Base-by-base conservation (phyloP, 225 moss, liverwort and hornwort species). In the Marchantia polymorpha region DNA sequence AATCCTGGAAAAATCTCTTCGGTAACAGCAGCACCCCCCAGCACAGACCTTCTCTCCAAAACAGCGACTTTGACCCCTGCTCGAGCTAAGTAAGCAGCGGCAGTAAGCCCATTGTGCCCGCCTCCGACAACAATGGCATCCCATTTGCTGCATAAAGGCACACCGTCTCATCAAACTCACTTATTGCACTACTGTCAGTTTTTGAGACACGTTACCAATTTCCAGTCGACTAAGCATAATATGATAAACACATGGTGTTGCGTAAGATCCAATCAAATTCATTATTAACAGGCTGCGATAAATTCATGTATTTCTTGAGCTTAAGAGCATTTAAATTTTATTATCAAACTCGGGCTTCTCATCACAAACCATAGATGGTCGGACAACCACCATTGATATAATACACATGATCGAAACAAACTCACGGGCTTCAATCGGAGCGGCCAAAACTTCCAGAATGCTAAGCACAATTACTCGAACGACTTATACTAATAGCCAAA, bases 11-110 rank as follows among this genome's bases (percentile, higher is more conserved):
- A 81, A 51, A 93, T 85, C 73, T 96, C 95, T 82, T 96, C 95
- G 11, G 95, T 93, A 48, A 96, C 93, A 59, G 95, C 93, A 77
- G 95, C 95, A 81, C 95, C 95, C 4, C 95, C 95, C 2, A 96
- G 79, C 75, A 96, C 87, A 72, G 91, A 83, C 76, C 95, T 91
- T 77, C 89, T 90, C 82, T 96, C 95, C 1, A 96, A 78, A 79
- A 96, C 92, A 46, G 91, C 90, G 31, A 92, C 91, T 87, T 90
- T 84, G 68, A 93, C 87, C 39, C 93, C 93, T 11, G 91, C 87
- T 76, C 85, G 89, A 77, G 95, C 93, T 72, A 96, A 90, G 84
- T 96, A 96, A 7, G 95, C 95, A 77, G 93, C 95, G 19, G 95
- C 90, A 73, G 92, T 92, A 7, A 96, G 90, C 68, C 95, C 95